A percentile compares a stretch with the other conserved stretches of the same genome.
Evolutionary conservation across 352 stramenopile genomes (phyloP).

Genomic region (Phytophthora parvispora): DNA sequence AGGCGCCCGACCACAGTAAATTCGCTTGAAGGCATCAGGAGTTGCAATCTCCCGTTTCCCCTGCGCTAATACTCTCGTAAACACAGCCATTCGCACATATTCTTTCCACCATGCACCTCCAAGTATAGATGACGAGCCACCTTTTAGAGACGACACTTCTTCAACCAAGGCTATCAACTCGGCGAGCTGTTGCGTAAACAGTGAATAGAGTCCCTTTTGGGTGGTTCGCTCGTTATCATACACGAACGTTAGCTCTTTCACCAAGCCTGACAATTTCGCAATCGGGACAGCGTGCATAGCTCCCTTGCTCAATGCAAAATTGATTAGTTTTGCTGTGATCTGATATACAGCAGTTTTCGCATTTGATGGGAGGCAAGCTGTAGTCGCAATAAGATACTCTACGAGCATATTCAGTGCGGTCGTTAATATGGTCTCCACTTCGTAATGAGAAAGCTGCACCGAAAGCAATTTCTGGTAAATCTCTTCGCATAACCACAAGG

Average conservation of each 20-base stretch:
- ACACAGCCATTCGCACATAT: conserved; percentile 69
- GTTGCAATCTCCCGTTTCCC: conserved; percentile 49
- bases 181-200: conserved; percentile 72
- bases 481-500: conserved; percentile 77
- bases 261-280: conserved; percentile 62
- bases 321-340: conserved; percentile 69
- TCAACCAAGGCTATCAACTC: conserved; percentile 74
- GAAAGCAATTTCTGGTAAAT: conserved; percentile 68
- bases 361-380: conserved; percentile 45
- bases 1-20: conserved; percentile 68
- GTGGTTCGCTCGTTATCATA: conserved; percentile 75
- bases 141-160: conserved; percentile 67
- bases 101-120: conserved; percentile 61
- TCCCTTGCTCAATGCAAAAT: conserved; percentile 68
- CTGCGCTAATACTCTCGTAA: conserved; percentile 59
- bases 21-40: conserved; percentile 52
- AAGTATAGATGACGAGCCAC: conserved; percentile 54
- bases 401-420: conserved; percentile 54
- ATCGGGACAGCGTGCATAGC: conserved; percentile 65
- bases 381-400: conserved; percentile 55
- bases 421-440: conserved; percentile 74
- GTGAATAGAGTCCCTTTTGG: conserved; percentile 71
- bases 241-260: conserved; percentile 62
- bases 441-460: conserved; percentile 61
- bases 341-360: conserved; percentile 64